Base-by-base conservation (phyloP, 352 stramenopile genomes). In the Phytopythium boreale region DNA sequence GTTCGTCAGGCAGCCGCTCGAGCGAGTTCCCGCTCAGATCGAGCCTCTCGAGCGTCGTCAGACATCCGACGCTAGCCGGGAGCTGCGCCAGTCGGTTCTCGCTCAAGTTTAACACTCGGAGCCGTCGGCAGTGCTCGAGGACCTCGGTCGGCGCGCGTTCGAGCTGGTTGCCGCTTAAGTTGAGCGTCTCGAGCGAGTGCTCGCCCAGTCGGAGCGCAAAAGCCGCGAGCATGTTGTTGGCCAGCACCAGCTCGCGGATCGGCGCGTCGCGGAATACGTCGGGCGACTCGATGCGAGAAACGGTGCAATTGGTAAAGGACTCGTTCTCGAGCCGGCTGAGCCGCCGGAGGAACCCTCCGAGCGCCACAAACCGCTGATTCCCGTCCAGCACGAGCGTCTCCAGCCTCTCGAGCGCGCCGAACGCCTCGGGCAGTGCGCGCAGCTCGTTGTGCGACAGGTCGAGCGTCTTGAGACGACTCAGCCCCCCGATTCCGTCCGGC, bases 211-310 rank as follows among this genome's bases (percentile, higher is more conserved):
- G 46, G 31, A 84, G 43, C 0, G 77, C 72, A 17, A 92, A 87
- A 11, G 78, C 70, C 19, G 59, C 11, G 7, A 92, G 37, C 5
- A 61, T 50, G 56, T 92, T 92, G 26, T 84, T 66, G 26, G 57
- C 46, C 6, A 90, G 58, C 4, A 66, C 55, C 52, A 88, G 34
- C 15, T 64, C 63, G 37, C 69, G 43, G 19, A 92, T 67, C 4
- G 79, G 80, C 11, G 79, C 67, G 11, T 77, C 64, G 51, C 66
- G 71, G 5, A 92, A 64, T 36, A 87, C 76, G 51, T 84, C 77
- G 10, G 74, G 56, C 0, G 70, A 70, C 31, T 84, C 77, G 19
- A 87, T 80, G 12, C 69, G 65, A 14, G 75, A 64, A 31, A 90
- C 52, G 0, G 77, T 75, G 57, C 81, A 90, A 1, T 65, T 63